Base-by-base conservation (phyloP, 192 early-diverging fungal species). In the Phycomyces blakesleeanus region DNA sequence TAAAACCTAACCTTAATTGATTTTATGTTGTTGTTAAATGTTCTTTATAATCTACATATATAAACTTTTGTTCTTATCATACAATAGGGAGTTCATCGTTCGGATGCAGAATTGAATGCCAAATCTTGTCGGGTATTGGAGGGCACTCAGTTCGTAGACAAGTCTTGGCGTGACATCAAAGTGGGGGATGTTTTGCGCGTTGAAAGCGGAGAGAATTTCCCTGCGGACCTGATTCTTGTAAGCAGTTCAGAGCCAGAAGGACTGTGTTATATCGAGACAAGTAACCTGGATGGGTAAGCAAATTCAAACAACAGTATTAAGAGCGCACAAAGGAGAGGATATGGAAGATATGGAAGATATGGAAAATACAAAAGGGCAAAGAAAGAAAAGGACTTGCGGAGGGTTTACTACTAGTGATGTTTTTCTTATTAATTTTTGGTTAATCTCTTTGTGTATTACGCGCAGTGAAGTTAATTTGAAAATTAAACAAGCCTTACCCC, bases 261-360 rank as follows among this genome's bases (percentile, higher is more conserved):
- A 37, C 81, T 97, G 76, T 93, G 91, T 71, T 98, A 98, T 66
- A 94, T 98, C 59, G 96, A 98, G 74, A 98, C 96, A 67, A 93
- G 91, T 67, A 97, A 97, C 74, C 79, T 98, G 47, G 96, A 98
- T 69, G 96, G 90, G 88, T 90, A 76, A 76, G 61, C 64, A 42
- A 6, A 49, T 16, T 6, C 27, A n/a, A n/a, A n/a, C n/a, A n/a
- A n/a, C n/a, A n/a, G n/a, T n/a, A n/a, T n/a, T n/a, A n/a, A n/a
- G n/a, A n/a, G n/a, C n/a, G 29, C 29, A 34, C 29, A 34, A 34
- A 7, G 29, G n/a, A n/a, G n/a, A n/a, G n/a, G n/a, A n/a, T n/a
- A n/a, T n/a, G n/a, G n/a, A n/a, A n/a, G n/a, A n/a, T n/a, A n/a
- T n/a, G n/a, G n/a, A n/a, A n/a, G n/a, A n/a, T n/a, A n/a, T n/a